Evolutionary conservation across 148 eudicot genomes (phyloP).

Genomic region (Vaccinium vitisidaea): DNA sequence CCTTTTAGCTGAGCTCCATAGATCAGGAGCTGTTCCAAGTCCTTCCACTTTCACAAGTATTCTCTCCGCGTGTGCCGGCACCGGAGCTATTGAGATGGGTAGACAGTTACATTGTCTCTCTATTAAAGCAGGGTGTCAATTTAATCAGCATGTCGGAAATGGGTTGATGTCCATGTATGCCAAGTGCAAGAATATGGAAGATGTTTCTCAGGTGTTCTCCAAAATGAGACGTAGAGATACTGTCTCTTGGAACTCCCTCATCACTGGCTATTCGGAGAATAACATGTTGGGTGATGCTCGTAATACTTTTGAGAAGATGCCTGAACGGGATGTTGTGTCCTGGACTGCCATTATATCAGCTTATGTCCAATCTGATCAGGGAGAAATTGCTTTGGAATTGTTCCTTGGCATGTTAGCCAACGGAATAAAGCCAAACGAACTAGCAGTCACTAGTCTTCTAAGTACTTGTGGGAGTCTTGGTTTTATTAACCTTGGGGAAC

Average conservation of each 20-base stretch:
- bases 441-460: constrained; percentile 38
- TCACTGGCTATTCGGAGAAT: constrained; percentile 35
- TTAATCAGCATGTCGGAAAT: constrained; percentile 33
- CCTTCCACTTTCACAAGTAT: constrained; percentile 44
- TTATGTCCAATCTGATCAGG: constrained; percentile 26
- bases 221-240: constrained; percentile 23
- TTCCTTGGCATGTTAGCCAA: constrained; percentile 28
- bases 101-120: constrained; percentile 44
- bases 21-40: constrained; percentile 31
- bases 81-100: constrained; percentile 38
- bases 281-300: constrained; percentile 34
- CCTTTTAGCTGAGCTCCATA: constrained; percentile 34
- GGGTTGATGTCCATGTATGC: constrained; percentile 54
- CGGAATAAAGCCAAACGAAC: constrained; percentile 32
- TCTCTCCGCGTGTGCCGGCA: constrained; percentile 36
- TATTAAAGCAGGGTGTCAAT: constrained; percentile 32
- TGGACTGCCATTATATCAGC: constrained; percentile 43
- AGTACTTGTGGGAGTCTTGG: constrained; percentile 37
- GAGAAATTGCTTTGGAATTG: constrained; percentile 34
- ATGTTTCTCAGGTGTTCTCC: constrained; percentile 39
- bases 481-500: constrained; percentile 40
- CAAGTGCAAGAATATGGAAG: constrained; percentile 44
- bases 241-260: constrained; percentile 40
- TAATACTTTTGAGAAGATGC: constrained; percentile 41
- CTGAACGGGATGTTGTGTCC: constrained; percentile 33